Base-by-base conservation (phyloP, 176 grass and related monocot genomes). In the Rhynchospora breviuscula region DNA sequence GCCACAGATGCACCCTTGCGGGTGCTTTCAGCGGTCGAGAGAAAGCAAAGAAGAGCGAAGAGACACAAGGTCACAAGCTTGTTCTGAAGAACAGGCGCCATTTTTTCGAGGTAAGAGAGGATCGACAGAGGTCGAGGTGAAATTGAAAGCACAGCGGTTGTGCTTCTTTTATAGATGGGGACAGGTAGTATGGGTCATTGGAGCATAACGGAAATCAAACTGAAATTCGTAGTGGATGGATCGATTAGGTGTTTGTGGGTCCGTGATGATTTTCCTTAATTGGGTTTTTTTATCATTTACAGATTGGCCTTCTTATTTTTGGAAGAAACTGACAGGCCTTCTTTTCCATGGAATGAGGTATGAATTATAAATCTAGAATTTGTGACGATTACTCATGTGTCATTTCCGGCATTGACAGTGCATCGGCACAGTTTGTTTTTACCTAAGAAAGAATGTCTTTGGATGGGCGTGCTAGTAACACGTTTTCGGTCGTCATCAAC, bases 111-210 rank as follows among this genome's bases (percentile, higher is more conserved):
- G 7, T 52, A 52, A 13, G 54, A 15, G 61, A 9, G 29, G n/a
- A 10, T 26, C 40, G 7, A 66, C 73, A 40, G 35, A 22, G 23
- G 51, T 57, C 13, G 47, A 35, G 61, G 48, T 68, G 80, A 31
- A 48, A 54, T 68, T 67, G 11, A 52, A 29, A 18, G 21, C 7
- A 33, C 1, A 49, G 1, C 7, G 31, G 58, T 23, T 54, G 7
- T 25, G 61, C 45, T 67, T 29, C 8, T 82, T 77, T 65, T 82
- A 82, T 82, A 82, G 59, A 65, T 26, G 45, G 11, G 13, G 40
- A 78, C 6, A 22, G 6, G 21, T 6, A 9, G 46, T 74, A 47
- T 69, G 35, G 35, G 44, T 70, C 26, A 8, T 26, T 13, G 47
- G 47, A 74, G 70, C 23, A 45, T 52, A 48, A 49, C 10, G 59